phyloP scores from a whole-genome alignment of 2,329 filamentous ascomycete species.

The Trichoderma sp. region DNA sequence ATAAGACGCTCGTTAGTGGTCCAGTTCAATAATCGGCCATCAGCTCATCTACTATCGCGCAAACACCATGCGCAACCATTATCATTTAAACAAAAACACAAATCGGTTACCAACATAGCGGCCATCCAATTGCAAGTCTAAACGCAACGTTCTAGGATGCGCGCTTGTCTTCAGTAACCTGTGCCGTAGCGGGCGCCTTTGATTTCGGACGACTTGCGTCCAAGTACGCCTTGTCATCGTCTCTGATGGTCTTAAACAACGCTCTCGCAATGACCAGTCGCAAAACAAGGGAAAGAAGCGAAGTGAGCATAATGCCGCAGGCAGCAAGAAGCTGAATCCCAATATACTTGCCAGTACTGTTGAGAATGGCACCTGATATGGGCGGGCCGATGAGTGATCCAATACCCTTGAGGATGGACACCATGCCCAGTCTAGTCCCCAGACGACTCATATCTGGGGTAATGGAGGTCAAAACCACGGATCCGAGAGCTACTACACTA shows the following conservation, averaged over 20 bases:
- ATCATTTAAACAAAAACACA: neutral
- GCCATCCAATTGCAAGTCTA: neutral
- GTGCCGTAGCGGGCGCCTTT: neutral
- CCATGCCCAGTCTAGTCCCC: conserved; percentile 47
- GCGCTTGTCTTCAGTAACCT: neutral
- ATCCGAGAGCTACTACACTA: conserved; percentile 42
- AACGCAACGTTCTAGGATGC: neutral
- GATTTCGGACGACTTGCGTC: neutral
- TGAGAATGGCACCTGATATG: conserved; percentile 39
- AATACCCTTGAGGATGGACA: conserved; percentile 36
- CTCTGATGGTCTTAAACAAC: conserved; percentile 11
- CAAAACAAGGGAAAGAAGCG: conserved; percentile 22
- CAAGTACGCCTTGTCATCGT: conserved; percentile 13
- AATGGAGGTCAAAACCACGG: conserved; percentile 41
- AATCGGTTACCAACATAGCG: neutral
- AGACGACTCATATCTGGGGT: conserved; percentile 39
- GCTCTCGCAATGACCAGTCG: conserved; percentile 22
- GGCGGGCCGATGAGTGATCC: conserved; percentile 38
- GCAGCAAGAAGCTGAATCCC: conserved; percentile 27
- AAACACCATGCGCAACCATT: neutral
- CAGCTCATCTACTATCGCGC: neutral
- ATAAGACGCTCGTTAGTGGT: neutral
- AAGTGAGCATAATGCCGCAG: conserved; percentile 26
- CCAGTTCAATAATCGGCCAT: no score
- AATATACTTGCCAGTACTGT: conserved; percentile 22